phyloP scores from a whole-genome alignment of 768 basidiomycete species.

The Coprinopsis cinerea region DNA sequence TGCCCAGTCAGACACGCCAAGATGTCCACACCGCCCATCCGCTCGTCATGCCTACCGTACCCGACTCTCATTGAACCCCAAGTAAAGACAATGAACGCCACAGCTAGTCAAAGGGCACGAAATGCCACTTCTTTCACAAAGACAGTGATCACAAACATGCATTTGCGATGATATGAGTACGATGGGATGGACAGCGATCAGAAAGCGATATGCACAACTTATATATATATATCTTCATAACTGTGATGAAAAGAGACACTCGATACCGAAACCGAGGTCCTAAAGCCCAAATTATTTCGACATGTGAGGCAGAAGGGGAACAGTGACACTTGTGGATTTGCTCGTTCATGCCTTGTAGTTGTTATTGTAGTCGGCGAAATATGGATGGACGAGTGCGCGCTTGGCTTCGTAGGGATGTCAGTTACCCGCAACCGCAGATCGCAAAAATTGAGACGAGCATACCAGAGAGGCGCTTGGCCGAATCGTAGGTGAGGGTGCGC shows the following conservation, averaged over 20 bases:
- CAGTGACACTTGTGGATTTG: neutral
- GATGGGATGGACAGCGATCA: neutral
- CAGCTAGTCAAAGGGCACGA: too few species aligned
- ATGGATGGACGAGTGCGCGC: constrained; percentile 45
- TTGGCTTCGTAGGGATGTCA: constrained; percentile 48
- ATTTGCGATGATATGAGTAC: too few species aligned
- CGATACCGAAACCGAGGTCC: neutral
- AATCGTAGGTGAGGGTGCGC: constrained; percentile 79
- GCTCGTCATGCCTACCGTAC: too few species aligned
- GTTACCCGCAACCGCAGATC: constrained; percentile 22
- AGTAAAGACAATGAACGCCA: too few species aligned
- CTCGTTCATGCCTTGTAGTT: neutral
- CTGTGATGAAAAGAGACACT: neutral
- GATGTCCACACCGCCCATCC: too few species aligned
- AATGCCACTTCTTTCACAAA: too few species aligned
- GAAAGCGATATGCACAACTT: neutral
- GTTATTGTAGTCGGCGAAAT: constrained; percentile 17
- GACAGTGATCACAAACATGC: too few species aligned
- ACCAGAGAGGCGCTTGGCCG: constrained; percentile 91
- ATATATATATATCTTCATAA: neutral
- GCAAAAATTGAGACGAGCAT: constrained; percentile 18
- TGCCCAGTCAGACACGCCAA: too few species aligned
- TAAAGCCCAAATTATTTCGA: too few species aligned
- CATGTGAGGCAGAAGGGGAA: neutral
- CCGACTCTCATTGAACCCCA: too few species aligned